These are phyloP conservation scores for Fusarium devonianum DNA, from an alignment of 2,329 filamentous ascomycete species.

Conservation along the genomic window DNA sequence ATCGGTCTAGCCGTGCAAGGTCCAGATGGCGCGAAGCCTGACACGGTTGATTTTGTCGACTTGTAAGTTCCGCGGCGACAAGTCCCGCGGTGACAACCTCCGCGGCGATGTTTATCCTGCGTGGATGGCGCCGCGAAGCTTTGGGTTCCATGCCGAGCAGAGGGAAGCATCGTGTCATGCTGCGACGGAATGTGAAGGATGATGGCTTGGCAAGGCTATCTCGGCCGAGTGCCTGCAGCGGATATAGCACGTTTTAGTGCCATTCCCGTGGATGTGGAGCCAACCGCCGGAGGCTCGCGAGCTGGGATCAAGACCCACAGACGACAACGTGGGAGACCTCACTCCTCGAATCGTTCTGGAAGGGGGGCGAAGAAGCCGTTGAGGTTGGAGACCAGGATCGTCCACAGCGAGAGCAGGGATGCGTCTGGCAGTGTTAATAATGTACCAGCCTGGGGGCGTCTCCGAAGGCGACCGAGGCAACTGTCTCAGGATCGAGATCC, in stretches of 20 bases:
- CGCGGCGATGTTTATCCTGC: too few relatives aligned
- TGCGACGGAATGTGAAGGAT: constrained; percentile 2
- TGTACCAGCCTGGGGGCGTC: constrained; percentile 1
- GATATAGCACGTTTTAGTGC: neutral
- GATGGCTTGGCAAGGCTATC: constrained; percentile 5
- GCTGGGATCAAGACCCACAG: too few relatives aligned
- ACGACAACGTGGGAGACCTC: too few relatives aligned
- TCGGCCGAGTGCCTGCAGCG: constrained; percentile 21
- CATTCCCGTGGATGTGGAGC: constrained; percentile 21
- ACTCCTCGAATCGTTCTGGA: neutral
- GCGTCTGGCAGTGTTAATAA: constrained; percentile 16
- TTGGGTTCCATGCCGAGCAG: too few relatives aligned
- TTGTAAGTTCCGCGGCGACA: neutral
- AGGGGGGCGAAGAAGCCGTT: constrained; percentile 1
- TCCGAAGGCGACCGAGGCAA: neutral
- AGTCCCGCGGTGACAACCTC: too few relatives aligned
- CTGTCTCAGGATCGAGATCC: neutral
- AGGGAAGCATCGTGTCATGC: too few relatives aligned
- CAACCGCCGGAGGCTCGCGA: constrained; percentile 4
- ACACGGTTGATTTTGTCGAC: too few relatives aligned
- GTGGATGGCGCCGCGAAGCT: too few relatives aligned
- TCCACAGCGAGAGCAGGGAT: constrained; percentile 7
- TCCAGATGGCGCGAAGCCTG: neutral
- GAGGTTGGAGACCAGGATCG: too few relatives aligned
- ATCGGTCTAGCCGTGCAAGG: constrained; percentile 22